Conservation (phyloP, 2,329 filamentous ascomycete species). For the Neofusicoccum cordaticola region DNA sequence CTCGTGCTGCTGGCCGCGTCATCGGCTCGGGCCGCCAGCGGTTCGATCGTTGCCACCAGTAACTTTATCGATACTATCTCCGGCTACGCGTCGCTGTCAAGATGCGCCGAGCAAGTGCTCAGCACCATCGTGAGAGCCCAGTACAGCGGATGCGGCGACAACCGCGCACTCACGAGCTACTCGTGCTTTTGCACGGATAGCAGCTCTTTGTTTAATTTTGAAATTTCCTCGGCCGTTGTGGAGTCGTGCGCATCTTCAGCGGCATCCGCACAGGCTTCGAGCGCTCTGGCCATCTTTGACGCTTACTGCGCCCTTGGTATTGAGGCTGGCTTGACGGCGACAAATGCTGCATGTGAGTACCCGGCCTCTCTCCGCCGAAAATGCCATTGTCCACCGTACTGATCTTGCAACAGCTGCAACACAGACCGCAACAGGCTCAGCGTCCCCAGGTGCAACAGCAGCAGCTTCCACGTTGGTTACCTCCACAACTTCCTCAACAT, state of each 20-base stretch:
- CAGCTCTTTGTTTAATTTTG: not conserved
- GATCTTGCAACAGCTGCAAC: not conserved
- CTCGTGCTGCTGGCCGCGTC: not conserved
- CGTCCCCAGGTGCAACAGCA: not conserved
- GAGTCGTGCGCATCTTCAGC: not conserved
- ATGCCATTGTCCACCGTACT: no score
- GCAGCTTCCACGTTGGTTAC: not conserved
- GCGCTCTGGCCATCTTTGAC: not conserved
- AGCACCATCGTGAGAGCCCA: slow-evolving; percentile 3
- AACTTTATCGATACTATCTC: slow-evolving; percentile 3
- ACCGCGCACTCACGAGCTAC: not conserved
- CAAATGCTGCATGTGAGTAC: not conserved
- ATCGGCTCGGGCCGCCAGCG: not conserved
- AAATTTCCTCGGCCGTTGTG: not conserved
- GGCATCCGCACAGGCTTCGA: not conserved
- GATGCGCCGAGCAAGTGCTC: not conserved
- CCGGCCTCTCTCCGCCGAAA: not conserved
- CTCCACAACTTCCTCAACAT: not conserved
- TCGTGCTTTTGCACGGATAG: slow-evolving; percentile 1
- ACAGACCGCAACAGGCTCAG: not conserved
- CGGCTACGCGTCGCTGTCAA: not conserved
- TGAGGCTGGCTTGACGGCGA: not conserved
- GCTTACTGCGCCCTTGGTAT: slow-evolving; percentile 1
- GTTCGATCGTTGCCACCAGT: not conserved
- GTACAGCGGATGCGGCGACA: not conserved